Evolutionary conservation across 176 grass and related monocot genomes (phyloP), one percentile per base, ranked within the genome.

Genomic region (Oryza rufipogon): DNA sequence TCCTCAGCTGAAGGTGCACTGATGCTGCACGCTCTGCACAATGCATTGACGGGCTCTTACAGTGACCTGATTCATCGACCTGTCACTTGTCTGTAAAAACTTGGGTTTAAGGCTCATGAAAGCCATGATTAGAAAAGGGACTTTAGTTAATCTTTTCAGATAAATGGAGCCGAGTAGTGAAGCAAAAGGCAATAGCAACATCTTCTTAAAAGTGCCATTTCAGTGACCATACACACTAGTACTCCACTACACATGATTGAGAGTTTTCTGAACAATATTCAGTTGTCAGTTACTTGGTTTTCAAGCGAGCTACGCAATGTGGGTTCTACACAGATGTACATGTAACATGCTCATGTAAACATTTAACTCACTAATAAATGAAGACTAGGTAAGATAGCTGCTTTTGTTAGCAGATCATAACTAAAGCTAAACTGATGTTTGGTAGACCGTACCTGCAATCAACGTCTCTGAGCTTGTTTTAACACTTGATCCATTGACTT

Each of bases 371-470:
- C 23, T 17, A 80, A 44, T 74, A 30, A 66, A 30, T 36, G 58
- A 54, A 66, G 34, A 56, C 14, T 36, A 36, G 15, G 64, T 34
- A 61, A 39, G 47, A 19, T 23, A 39, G 47, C 68, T 80, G 61
- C 69, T 48, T 80, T 49, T 86, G 76, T 38, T 49, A 20, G 72
- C 71, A 66, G 22, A 64, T 19, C 71, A 65, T 67, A 64, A 75
- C 63, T 72, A 10, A 72, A 82, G 25, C 74, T 71, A 54, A 73
- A 60, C 16, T 66, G 77, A 85, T 36, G 71, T 80, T 19, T 73
- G 68, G 75, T 79, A 28, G 46, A 14, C 4, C 9, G 33, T 72
- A 68, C 15, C 26, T 61, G 11, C 47, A 8, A 66, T 7, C 6
- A 20, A 14, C 11, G 22, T 52, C 4, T 66, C 15, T 42, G 11